These are phyloP conservation scores for Lolium perenne DNA, from an alignment of 176 grass and related monocot species.

Conservation along the genomic window DNA sequence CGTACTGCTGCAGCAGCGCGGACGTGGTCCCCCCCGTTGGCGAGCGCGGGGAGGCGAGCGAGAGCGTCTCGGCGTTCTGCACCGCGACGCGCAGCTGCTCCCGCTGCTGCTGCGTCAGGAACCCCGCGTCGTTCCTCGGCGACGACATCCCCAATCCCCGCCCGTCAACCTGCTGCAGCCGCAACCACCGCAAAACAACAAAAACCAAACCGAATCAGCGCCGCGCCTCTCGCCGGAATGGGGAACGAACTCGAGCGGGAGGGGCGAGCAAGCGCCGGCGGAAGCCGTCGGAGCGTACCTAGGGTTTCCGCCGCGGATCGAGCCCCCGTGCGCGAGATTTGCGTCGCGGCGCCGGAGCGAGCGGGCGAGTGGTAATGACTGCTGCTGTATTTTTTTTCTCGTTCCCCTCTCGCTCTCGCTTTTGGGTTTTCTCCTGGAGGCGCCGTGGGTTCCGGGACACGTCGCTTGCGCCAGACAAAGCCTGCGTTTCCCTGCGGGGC, in stretches of 20 bases:
- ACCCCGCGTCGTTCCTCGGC: constrained; percentile 83
- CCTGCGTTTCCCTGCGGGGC: neutral
- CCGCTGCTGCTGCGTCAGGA: constrained; percentile 91
- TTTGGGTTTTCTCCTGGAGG: constrained; percentile 45
- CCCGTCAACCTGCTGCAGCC: constrained; percentile 24
- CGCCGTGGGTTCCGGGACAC: constrained; percentile 37
- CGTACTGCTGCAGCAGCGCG: constrained; percentile 67
- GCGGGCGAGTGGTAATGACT: constrained; percentile 4
- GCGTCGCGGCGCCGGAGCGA: constrained; percentile 15
- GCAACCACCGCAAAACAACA: neutral
- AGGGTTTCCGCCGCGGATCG: constrained; percentile 63
- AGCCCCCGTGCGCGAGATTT: constrained; percentile 50
- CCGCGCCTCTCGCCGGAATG: neutral
- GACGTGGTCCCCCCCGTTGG: constrained; percentile 57
- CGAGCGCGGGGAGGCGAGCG: constrained; percentile 71
- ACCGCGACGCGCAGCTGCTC: constrained; percentile 84
- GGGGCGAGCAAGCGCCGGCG: neutral
- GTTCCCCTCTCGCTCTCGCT: neutral
- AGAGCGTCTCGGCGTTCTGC: constrained; percentile 85
- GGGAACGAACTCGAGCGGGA: neutral
- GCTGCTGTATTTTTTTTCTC: constrained; percentile 6
- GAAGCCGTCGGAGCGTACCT: constrained; percentile 3
- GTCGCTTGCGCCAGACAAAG: neutral
- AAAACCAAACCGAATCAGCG: constrained; percentile 24
- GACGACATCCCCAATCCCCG: constrained; percentile 60